Base-by-base conservation (phyloP, 73 alveolate genomes). In the Durusdinium trenchii region DNA sequence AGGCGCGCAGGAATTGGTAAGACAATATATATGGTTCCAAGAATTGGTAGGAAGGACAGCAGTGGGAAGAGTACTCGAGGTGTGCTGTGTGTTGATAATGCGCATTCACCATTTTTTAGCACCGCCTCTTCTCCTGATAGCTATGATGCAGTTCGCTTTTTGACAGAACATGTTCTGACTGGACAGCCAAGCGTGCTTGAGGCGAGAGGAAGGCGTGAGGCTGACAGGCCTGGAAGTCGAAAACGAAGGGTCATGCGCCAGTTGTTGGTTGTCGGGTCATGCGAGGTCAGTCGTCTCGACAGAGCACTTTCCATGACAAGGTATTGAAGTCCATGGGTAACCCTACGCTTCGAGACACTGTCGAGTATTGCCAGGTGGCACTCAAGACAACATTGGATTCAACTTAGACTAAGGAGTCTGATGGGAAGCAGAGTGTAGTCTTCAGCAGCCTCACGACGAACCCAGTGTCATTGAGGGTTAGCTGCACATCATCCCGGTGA, bases 131-230 rank as follows among this genome's bases (percentile, higher is more conserved):
- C 45, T 5, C 76, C 32, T 10, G 36, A 32, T 18, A 64, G 42
- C 28, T 1, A 30, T 64, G 79, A 64, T n/a, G n/a, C n/a, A n/a
- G n/a, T n/a, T n/a, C n/a, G n/a, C 43, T 64, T 18, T 18, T 23
- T 7, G 42, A 2, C 79, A 64, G 43, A 62, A 40, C 18, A 62
- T 62, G 7, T 4, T 20, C 14, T 5, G 76, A 62, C 5, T 40
- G 43, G 32, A 12, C 40, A 6, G 36, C 18, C 20, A 23, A 18
- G 57, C 43, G 32, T 75, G 20, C 35, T 75, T 48, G 91, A 50
- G 64, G 91, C 71, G 50, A 81, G n/a, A 81, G 91, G 91, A 30
- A 64, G 91, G 6, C 91, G 91, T 46, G 91, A 81, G 91, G 91
- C 91, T 7, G 91, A 81, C 47, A 81, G 91, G 91, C 32, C 48